Base-by-base conservation (phyloP, 139 green algal genomes). In the Microglena sp. region DNA sequence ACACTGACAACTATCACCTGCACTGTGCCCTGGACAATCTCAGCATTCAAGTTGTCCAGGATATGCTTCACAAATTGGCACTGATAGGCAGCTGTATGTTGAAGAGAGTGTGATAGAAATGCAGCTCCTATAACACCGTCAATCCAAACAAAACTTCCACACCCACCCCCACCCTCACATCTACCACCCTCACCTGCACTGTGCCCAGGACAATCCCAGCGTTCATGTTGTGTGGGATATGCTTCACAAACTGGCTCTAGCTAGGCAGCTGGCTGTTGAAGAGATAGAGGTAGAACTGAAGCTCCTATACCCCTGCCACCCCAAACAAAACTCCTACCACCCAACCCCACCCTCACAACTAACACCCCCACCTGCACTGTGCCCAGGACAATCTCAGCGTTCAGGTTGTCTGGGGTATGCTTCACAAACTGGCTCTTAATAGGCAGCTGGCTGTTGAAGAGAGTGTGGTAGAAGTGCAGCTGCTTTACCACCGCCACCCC, bases 11-110 rank as follows among this genome's bases (percentile, higher is more conserved):
- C 8, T 76, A 66, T 62, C 45, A 66, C 63, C 62, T 79, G 72
- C 45, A 92, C 86, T 0, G 84, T 93, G 7, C 92, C 91, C 64
- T 97, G 80, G 58, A 97, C 56, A 95, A 98, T 70, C 85, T 99
- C 93, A 2, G 93, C 93, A 57, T 99, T 99, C 18, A 99, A 76
- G 70, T 89, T 92, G 82, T 99, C 90, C 3, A 88, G 67, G 28
- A 98, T 78, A 26, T 79, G 84, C 34, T 56, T 73, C 5, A 97
- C 76, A 55, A 91, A 93, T 81, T 99, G 93, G 69, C 69, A 87
- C 85, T 99, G 94, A 99, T 95, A 32, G 93, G 93, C 70, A 99
- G 88, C 83, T 99, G 93, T 83, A 89, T 80, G 81, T 97, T 97
- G 75, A 99, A 89, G 5, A 99, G 84, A 27, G 81, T 92, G 34